A percentile compares a stretch with the other conserved stretches of the same genome.
These are phyloP conservation scores for Cladosporium sp. DNA, from an alignment of 2,329 filamentous ascomycete genomes.

Conservation along the genomic window DNA sequence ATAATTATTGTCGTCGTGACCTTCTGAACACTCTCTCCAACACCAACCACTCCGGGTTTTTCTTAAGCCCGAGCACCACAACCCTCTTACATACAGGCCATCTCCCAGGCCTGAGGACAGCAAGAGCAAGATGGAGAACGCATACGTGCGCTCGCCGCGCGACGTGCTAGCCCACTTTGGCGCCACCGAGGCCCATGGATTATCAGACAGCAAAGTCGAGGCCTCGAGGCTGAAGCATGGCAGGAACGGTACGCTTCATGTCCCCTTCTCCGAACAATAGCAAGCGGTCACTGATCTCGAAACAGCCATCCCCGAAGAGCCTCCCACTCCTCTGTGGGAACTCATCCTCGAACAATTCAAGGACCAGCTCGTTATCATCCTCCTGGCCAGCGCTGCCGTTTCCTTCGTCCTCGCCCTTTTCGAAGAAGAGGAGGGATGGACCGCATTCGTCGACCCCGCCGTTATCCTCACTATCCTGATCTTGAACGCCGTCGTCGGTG, in stretches of 20 bases:
- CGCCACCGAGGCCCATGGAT: slow-evolving; percentile 36
- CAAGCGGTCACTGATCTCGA: slow-evolving; percentile 17
- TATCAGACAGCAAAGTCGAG: slow-evolving; percentile 34
- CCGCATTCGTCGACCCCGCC: slow-evolving; percentile 91
- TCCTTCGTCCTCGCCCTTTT: slow-evolving; percentile 93
- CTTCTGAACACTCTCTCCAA: neutral
- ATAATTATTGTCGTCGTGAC: neutral
- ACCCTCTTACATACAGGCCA: neutral
- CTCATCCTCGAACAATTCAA: slow-evolving; percentile 98
- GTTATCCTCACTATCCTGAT: slow-evolving; percentile 97
- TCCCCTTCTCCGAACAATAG: neutral
- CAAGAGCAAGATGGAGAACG: slow-evolving; percentile 37
- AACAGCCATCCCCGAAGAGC: slow-evolving; percentile 77
- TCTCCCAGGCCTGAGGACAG: neutral
- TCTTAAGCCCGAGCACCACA: neutral
- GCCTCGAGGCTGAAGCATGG: slow-evolving; percentile 38
- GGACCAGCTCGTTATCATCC: slow-evolving; percentile 94
- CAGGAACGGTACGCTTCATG: slow-evolving; percentile 35
- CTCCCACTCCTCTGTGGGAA: slow-evolving; percentile 93
- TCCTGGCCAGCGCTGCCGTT: slow-evolving; percentile 87
- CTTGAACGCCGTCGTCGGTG: slow-evolving; percentile 93
- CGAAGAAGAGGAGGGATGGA: slow-evolving; percentile 91
- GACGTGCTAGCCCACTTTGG: slow-evolving; percentile 41
- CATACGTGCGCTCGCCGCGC: slow-evolving; percentile 35
- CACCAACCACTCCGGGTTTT: neutral